Base-by-base conservation (phyloP, 140 eudicot species). In the Erigeron philadelphicus region DNA sequence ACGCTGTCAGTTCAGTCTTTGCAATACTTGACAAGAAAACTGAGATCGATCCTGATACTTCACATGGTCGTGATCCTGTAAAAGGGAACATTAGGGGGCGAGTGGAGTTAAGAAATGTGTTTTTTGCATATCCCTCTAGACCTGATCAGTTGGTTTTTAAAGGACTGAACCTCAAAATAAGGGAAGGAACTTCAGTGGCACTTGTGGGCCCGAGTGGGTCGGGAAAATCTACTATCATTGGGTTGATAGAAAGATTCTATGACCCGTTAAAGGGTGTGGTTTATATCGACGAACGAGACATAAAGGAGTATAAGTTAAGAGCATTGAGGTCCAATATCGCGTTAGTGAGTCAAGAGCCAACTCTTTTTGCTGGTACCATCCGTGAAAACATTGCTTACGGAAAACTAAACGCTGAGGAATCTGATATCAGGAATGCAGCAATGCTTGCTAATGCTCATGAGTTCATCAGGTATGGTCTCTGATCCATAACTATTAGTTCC, bases 91-190 rank as follows among this genome's bases (percentile, higher is more conserved):
- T 88, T 1, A 72, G 80, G 72, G 91, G 95, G 2, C 85, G 81
- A 3, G 88, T 88, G 50, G 95, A 88, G 78, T 68, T 88, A 12
- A 79, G 65, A 58, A 83, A 79, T 42, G 82, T 88, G 67, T 84
- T 80, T 56, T 84, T 88, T 55, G 82, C 95, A 52, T 88, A 83
- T 75, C 91, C 95, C 1, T 78, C 95, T 17, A 85, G 91, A 62
- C 90, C 95, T 0, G 85, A 87, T 77, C 90, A 84, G 61, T 31
- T 87, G 83, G 79, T 87, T 47, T 80, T 87, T 19, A 84, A 61
- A 61, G 90, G 95, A 17, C 42, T 87, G 49, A 87, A 70, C 83
- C 86, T 87, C 13, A 87, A 82, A 50, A 85, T 87, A 70, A 78
- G 76, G 55, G 80, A 86, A 44, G 95, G 95, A 61, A 82, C 84